A percentile compares a stretch with the other conserved stretches of the same genome.
Evolutionary conservation across 164 flowering plant genomes (phyloP).

Genomic region (Dillenia turbinata): DNA sequence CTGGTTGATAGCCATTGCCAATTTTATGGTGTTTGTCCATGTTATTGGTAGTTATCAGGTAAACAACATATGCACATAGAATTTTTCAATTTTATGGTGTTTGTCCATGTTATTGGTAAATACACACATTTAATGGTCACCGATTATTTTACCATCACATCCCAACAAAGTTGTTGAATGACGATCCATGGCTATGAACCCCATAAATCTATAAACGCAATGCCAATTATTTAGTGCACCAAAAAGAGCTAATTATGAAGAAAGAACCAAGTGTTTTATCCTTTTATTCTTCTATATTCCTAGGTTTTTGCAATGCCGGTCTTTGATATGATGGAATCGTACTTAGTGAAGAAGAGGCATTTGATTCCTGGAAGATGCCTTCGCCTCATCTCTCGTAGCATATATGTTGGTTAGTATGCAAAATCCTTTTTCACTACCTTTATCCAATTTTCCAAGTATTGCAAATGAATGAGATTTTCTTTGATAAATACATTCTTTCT

Average conservation of each 20-base stretch:
- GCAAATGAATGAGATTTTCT: background rate
- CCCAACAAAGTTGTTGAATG: too few relatives aligned
- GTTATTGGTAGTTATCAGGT: constrained; percentile 44
- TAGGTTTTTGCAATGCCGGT: constrained; percentile 35
- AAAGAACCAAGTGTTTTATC: too few relatives aligned
- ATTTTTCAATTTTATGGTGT: background rate
- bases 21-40: constrained; percentile 31
- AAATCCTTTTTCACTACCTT: background rate
- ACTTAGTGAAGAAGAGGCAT: constrained; percentile 12
- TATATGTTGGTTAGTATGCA: constrained; percentile 29
- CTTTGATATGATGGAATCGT: constrained; percentile 28
- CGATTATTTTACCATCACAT: too few relatives aligned
- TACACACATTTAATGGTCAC: too few relatives aligned
- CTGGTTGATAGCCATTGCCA: constrained; percentile 36
- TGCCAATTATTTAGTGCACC: too few relatives aligned
- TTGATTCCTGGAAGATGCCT: constrained; percentile 20
- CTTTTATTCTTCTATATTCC: background rate
- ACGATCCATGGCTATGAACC: too few relatives aligned
- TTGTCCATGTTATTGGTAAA: background rate
- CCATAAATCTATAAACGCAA: too few relatives aligned
- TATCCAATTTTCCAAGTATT: too few relatives aligned
- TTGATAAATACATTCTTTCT: background rate
- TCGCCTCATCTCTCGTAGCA: constrained; percentile 21
- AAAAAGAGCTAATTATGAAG: too few relatives aligned
- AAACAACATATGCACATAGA: background rate